Evolutionary conservation across 148 eudicot species (phyloP), one percentile per base, ranked within the genome.

Genomic region (Rhododendron ferrugineum): DNA sequence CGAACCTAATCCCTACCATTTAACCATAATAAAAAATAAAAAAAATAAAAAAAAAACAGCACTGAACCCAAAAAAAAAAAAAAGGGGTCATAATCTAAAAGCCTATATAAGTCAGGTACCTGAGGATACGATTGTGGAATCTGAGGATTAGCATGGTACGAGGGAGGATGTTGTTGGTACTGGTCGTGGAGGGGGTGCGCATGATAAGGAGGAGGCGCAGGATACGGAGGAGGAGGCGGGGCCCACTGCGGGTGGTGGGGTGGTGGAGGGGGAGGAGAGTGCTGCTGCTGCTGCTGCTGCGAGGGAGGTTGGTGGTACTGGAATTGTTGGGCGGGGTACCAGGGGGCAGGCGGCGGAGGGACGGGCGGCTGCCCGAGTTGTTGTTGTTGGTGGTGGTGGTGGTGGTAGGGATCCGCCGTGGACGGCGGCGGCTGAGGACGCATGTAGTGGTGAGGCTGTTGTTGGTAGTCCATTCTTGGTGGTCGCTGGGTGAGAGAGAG

Each of bases 291-390:
- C 50, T 28, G 75, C 47, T 60, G 49, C 34, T 58, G 47, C 18
- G 82, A n/a, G 11, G 92, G 78, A 32, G 22, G 60, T 83, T 44
- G 60, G 60, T 86, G 86, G 91, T 92, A 92, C 47, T 92, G 94
- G 56, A 91, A 91, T 86, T 90, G 93, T 86, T 90, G 94, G 40
- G 82, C 84, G 83, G 94, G 64, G 79, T 77, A 92, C 92, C 92
- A 92, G 52, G 91, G 87, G 30, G 83, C 87, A 0, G 88, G 88
- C 5, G 88, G 88, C 5, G 91, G 90, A 2, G 89, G 89, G 22
- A 66, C 30, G 4, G 87, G 82, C n/a, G 52, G 52, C 13, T 85
- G 92, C 30, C 84, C 70, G 1, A 81, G 85, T 11, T 85, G 92
- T 13, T 68, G 49, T 0, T 46, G 44, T 42, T 42, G 44, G 0